phyloP scores from a whole-genome alignment of 208 protist species.

The Vickermania spadyakhi region DNA sequence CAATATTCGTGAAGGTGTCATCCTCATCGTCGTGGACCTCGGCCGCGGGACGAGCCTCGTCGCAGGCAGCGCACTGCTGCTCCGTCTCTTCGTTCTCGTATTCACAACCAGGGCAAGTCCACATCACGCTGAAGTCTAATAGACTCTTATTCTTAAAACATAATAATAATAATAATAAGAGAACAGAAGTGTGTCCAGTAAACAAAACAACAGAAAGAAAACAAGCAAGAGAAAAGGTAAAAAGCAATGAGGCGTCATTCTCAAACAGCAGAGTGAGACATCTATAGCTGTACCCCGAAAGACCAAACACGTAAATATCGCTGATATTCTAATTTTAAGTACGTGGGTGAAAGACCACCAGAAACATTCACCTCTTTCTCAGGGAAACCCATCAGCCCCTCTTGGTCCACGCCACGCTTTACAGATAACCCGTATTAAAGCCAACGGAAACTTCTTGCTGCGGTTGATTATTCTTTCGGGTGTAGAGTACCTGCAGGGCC shows the following conservation, averaged over 20 bases:
- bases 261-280: too few species aligned
- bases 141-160: slow-evolving; percentile 1
- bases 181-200: neutral
- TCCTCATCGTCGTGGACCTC: slow-evolving; percentile 12
- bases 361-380: too few species aligned
- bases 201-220: slow-evolving; percentile 9
- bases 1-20: slow-evolving; percentile 39
- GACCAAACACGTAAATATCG: too few species aligned
- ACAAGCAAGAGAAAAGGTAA: neutral
- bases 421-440: slow-evolving; percentile 82
- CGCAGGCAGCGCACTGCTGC: slow-evolving; percentile 33
- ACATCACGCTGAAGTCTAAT: slow-evolving; percentile 12
- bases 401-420: too few species aligned
- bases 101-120: slow-evolving; percentile 46
- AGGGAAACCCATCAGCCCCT: too few species aligned
- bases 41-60: slow-evolving; percentile 25
- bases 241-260: too few species aligned
- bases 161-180: neutral
- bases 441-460: slow-evolving; percentile 61
- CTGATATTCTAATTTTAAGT: too few species aligned
- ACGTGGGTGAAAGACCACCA: too few species aligned
- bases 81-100: slow-evolving; percentile 46
- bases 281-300: too few species aligned
- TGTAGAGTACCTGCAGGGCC: slow-evolving; percentile 61
- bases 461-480: slow-evolving; percentile 36